Evolutionary conservation across 306 rosid genomes (phyloP).

Genomic region (Trichosanthes truncata): DNA sequence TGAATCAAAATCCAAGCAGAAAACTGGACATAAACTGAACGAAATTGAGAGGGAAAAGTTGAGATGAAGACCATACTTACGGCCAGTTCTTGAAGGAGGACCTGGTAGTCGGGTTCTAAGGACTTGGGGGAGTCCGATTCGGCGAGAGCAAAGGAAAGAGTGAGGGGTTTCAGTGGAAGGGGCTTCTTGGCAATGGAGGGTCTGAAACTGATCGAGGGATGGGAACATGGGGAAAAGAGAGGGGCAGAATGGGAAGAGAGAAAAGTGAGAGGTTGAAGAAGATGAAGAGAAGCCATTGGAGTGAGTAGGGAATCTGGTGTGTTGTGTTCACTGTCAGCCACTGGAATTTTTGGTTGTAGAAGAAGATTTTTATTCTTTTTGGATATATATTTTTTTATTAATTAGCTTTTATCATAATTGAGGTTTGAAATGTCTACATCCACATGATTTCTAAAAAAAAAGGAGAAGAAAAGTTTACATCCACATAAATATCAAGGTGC

Average conservation of each 20-base stretch:
- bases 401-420: too few species aligned
- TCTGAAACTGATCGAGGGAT: slow-evolving; percentile 23
- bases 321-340: background rate
- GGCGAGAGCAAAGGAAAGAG: slow-evolving; percentile 46
- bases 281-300: slow-evolving; percentile 47
- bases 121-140: slow-evolving; percentile 64
- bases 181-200: slow-evolving; percentile 10
- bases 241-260: slow-evolving; percentile 22
- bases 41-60: background rate
- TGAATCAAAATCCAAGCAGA: background rate
- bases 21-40: background rate
- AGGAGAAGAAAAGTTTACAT: too few species aligned
- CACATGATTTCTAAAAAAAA: too few species aligned
- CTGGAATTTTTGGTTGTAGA: background rate
- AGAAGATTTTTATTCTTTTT: too few species aligned
- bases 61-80: slow-evolving; percentile 29
- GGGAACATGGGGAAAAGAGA: slow-evolving; percentile 20
- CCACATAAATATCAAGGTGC: too few species aligned
- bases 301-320: background rate
- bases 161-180: slow-evolving; percentile 21
- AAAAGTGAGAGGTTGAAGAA: slow-evolving; percentile 28
- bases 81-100: slow-evolving; percentile 55
- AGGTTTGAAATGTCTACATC: too few species aligned
- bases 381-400: too few species aligned
- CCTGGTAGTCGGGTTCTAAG: slow-evolving; percentile 33